A percentile compares a stretch with the other conserved stretches of the same genome.
Evolutionary conservation across 257 asterid genomes (phyloP).

Genomic region (Thymus mandschuricus): DNA sequence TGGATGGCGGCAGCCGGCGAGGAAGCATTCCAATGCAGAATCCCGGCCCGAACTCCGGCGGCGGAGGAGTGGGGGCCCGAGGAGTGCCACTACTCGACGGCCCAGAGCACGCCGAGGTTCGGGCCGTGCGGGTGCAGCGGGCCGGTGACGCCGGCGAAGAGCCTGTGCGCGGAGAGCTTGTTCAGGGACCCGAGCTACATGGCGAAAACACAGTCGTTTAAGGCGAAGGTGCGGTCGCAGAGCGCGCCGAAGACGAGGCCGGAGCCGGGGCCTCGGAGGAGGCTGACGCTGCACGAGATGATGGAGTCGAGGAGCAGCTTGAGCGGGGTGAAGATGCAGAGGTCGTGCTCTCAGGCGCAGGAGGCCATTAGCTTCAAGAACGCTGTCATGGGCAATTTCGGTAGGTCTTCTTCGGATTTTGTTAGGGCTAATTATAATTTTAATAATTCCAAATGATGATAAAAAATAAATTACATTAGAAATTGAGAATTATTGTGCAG

Average conservation of each 20-base stretch:
- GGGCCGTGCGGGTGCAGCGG: conserved; percentile 36
- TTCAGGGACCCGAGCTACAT: conserved; percentile 64
- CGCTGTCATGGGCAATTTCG: conserved; percentile 56
- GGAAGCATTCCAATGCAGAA: conserved; percentile 25
- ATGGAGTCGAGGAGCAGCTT: conserved; percentile 65
- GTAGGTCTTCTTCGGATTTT: conserved; percentile 52
- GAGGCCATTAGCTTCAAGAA: conserved; percentile 63
- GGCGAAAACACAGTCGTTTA: conserved; percentile 82
- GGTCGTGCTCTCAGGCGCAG: conserved; percentile 65
- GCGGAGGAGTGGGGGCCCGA: conserved; percentile 47
- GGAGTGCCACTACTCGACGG: conserved; percentile 50
- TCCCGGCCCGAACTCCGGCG: conserved; percentile 33
- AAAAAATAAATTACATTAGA: too few species aligned
- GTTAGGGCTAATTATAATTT: conserved; percentile 6
- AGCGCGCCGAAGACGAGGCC: conserved; percentile 86
- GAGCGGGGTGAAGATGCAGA: conserved; percentile 75
- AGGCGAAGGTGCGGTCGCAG: conserved; percentile 71
- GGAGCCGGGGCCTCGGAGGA: conserved; percentile 52
- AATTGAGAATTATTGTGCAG: too few species aligned
- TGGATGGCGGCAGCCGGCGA: conserved; percentile 35
- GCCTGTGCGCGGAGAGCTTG: conserved; percentile 46
- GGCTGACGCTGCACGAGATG: conserved; percentile 51
- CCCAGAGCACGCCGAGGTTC: conserved; percentile 74
- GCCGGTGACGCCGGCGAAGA: conserved; percentile 51
- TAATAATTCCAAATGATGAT: neutral